Evolutionary conservation across 148 eudicot species (phyloP), one percentile per base, ranked within the genome.

Genomic region (Nyssa sinensis): DNA sequence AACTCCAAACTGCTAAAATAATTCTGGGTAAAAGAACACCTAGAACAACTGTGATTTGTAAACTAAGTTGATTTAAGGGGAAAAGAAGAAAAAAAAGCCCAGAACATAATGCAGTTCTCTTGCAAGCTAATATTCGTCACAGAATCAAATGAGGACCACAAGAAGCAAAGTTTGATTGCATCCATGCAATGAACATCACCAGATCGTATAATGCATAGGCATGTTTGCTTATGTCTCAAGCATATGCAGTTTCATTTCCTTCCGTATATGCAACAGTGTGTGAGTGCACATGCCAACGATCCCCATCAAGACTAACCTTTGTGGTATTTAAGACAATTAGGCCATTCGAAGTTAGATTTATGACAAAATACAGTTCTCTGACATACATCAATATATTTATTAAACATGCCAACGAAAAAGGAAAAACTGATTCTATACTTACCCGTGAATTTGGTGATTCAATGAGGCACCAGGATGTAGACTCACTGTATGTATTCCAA

Each of bases 361-460:
- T 39, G 11, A 39, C 44, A 39, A 39, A 39, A 3, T 39, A 12
- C 7, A 7, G 9, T 39, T 6, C 1, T 39, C 6, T 39, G 7
- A 12, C 9, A 35, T 39, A 12, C 1, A 12, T 39, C 44, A 39
- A 39, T 6, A 39, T 35, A 3, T 35, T 3, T 7, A 35, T 35
- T 35, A n/a, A n/a, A n/a, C n/a, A n/a, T n/a, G 39, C 39, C 39
- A 35, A 35, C 3, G 7, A 44, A 19, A 62, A 31, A 16, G 63
- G 16, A 73, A 66, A 66, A 66, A 41, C 4, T 41, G 27, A 70
- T 32, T 62, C 29, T 17, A 30, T 7, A 77, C 89, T 73, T 77
- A 95, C 98, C 97, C 97, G 29, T 70, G 66, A 76, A 88, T 80
- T 86, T 95, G 98, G 67, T 92, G 96, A 69, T 90, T 91, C 41